Evolutionary conservation across 176 grass and related monocot species (phyloP), one percentile per base, ranked within the genome.

Genomic region (Thalia dealbata): DNA sequence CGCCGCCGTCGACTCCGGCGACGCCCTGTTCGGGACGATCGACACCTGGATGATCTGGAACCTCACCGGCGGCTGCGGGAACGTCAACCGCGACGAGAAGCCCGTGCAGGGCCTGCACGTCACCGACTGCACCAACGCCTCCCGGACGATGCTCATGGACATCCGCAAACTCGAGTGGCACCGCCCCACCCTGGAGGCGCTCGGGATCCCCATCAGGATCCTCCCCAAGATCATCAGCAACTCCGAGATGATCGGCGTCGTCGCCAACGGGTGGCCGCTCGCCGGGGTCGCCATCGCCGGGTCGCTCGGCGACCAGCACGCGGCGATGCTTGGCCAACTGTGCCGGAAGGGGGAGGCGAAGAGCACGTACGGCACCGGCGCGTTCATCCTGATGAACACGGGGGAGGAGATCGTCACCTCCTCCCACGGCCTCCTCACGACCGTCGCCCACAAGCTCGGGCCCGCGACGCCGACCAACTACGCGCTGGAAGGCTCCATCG

Each of bases 41-140:
- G 95, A 97, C 27, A 86, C 95, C 42, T 97, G 95, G 95, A 86
- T 92, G 64, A 97, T 97, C 27, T 97, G 95, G 95, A 92, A 97
- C 79, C 85, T 92, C 38, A 97, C 95, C 19, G 90, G 90, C 25
- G 95, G 89, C 5, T 59, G 81, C 25, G 58, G 61, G 15, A 35
- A 70, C 14, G 60, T 41, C 54, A 76, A 81, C 35, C 18, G 0
- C 48, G 79, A 87, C 21, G 84, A 82, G 41, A 91, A 72, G 15
- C 54, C 73, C 10, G 73, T 86, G 45, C 52, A 48, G 58, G 92
- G 87, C 21, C 61, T 83, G 25, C 89, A 97, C 66, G 87, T 92
- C 71, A 97, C 95, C 9, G 95, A 97, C 10, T 89, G 89, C 79
- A 92, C 95, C 66, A 97, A 92, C 70, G 87, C 90, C 64, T 84